Evolutionary conservation across 371 early-diverging fungal species (phyloP).

Genomic region (Mucor circinelloides): DNA sequence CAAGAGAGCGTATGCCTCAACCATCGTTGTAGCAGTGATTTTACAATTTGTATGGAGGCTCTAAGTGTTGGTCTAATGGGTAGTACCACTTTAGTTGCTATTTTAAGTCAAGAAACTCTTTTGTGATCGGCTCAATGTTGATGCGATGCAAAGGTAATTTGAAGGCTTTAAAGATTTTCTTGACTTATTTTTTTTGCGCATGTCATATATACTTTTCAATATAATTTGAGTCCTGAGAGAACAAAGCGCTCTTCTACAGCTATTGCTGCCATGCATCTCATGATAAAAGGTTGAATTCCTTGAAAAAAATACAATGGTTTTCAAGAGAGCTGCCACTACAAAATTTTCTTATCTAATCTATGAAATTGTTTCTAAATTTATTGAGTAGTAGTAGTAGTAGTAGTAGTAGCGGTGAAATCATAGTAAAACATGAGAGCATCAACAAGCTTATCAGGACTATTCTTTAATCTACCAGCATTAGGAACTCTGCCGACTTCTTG

Average conservation of each 20-base stretch:
- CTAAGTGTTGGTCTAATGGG: background rate
- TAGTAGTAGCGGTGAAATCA: slow-evolving; percentile 51
- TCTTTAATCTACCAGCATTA: slow-evolving; percentile 59
- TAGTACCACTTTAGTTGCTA: background rate
- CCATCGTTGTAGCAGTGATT: background rate
- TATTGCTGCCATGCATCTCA: background rate
- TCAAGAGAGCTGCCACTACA: no score
- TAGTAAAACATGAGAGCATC: slow-evolving; percentile 78
- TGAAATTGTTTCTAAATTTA: background rate
- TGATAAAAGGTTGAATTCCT: background rate
- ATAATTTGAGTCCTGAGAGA: no score
- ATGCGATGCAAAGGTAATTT: no score
- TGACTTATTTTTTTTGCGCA: no score
- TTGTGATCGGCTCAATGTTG: no score
- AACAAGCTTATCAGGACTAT: slow-evolving; percentile 56
- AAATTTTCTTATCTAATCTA: background rate
- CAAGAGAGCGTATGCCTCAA: background rate
- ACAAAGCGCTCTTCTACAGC: no score
- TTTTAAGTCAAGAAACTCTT: no score
- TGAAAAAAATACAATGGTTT: background rate
- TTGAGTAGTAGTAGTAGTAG: background rate
- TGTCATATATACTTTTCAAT: no score
- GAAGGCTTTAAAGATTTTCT: no score
- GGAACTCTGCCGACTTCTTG: slow-evolving; percentile 69
- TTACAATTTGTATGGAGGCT: background rate